phyloP scores from a whole-genome alignment of 805 yeast species.

The Lipomyces anomalus region DNA sequence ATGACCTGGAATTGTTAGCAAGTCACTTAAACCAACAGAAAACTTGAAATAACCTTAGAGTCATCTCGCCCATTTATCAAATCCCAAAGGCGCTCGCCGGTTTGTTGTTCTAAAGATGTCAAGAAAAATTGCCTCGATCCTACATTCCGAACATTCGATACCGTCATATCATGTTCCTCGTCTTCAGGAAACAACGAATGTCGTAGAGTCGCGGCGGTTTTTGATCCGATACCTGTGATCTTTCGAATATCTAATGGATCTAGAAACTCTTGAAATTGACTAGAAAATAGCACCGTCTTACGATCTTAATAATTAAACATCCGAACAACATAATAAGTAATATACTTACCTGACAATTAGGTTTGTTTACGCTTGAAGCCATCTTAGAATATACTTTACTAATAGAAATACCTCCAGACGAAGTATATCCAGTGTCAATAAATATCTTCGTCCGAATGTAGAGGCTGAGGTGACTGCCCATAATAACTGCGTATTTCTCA shows the following conservation, averaged over 20 bases:
- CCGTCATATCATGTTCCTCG: background rate
- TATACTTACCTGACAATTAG: slow-evolving; percentile 4
- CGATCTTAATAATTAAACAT: background rate
- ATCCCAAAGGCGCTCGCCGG: slow-evolving; percentile 6
- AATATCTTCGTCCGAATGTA: slow-evolving; percentile 5
- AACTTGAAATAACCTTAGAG: too few relatives aligned
- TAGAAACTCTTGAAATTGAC: slow-evolving; percentile 2
- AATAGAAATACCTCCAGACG: slow-evolving; percentile 7
- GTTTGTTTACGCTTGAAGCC: slow-evolving; percentile 9
- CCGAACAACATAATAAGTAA: background rate
- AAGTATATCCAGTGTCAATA: slow-evolving; percentile 4
- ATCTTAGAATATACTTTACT: slow-evolving; percentile 6
- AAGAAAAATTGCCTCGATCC: background rate
- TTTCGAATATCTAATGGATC: slow-evolving; percentile 2
- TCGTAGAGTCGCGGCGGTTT: background rate
- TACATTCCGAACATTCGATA: background rate
- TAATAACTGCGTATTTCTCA: slow-evolving; percentile 2
- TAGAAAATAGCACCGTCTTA: slow-evolving; percentile 5
- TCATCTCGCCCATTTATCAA: slow-evolving; percentile 7
- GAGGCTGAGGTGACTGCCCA: slow-evolving; percentile 5
- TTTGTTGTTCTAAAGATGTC: slow-evolving; percentile 1
- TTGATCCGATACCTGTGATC: slow-evolving; percentile 7
- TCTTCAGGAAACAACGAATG: background rate
- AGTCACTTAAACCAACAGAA: too few relatives aligned
- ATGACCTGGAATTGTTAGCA: slow-evolving; percentile 3